Evolutionary conservation across 2,329 filamentous ascomycete genomes (phyloP).

Genomic region (Camptophora hylomeconis): DNA sequence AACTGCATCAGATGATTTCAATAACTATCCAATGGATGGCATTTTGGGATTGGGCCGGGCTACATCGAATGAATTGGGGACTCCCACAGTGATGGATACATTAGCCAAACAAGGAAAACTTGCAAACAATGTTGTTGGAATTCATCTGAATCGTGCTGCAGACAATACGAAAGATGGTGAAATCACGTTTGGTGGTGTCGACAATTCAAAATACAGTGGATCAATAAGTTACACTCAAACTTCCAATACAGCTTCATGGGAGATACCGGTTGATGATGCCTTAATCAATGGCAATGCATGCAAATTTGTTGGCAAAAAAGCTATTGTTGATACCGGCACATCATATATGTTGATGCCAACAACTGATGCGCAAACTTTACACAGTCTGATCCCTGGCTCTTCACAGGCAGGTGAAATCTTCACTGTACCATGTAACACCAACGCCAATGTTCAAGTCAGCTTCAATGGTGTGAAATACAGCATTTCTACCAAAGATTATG

Average conservation of each 20-base stretch:
- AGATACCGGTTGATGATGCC: slow-evolving; percentile 55
- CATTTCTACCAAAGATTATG: slow-evolving; percentile 59
- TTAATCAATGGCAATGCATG: slow-evolving; percentile 45
- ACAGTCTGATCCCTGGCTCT: slow-evolving; percentile 53
- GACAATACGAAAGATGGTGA: slow-evolving; percentile 61
- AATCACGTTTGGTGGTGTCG: slow-evolving; percentile 60
- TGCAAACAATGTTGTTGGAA: slow-evolving; percentile 53
- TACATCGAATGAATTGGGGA: slow-evolving; percentile 33
- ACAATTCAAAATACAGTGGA: slow-evolving; percentile 54
- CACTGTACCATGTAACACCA: slow-evolving; percentile 59
- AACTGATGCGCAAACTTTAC: slow-evolving; percentile 52
- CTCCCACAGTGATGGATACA: slow-evolving; percentile 54
- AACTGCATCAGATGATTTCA: slow-evolving; percentile 60
- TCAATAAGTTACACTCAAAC: slow-evolving; percentile 53
- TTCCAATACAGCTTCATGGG: slow-evolving; percentile 46
- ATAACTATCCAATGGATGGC: slow-evolving; percentile 71
- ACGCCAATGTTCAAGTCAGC: slow-evolving; percentile 45
- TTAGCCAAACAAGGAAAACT: slow-evolving; percentile 46
- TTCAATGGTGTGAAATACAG: slow-evolving; percentile 57
- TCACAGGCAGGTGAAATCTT: slow-evolving; percentile 43
- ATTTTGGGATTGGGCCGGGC: slow-evolving; percentile 66
- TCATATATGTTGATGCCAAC: slow-evolving; percentile 63
- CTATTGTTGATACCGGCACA: slow-evolving; percentile 75
- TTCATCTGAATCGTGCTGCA: slow-evolving; percentile 54
- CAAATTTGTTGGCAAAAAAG: slow-evolving; percentile 43